phyloP scores from a whole-genome alignment of 2,329 filamentous ascomycete genomes.

The Neopestalotiopsis rosae region DNA sequence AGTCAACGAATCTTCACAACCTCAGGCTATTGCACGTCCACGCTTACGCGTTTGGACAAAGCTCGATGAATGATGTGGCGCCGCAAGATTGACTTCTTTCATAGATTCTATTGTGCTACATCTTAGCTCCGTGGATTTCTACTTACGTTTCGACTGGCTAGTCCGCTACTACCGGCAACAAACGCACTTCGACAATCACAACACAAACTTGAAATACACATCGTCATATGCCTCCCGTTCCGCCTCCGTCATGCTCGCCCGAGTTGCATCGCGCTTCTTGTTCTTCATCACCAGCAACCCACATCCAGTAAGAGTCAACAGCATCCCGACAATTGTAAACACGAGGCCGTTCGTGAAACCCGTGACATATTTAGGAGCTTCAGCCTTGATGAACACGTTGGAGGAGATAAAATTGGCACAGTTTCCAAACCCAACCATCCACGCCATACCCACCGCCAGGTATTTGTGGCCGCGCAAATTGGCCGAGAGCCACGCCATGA shows the following conservation, averaged over 20 bases:
- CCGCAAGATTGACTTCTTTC: too few species aligned
- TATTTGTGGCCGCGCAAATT: constrained; percentile 46
- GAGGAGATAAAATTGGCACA: constrained; percentile 47
- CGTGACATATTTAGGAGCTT: constrained; percentile 43
- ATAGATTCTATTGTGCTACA: too few species aligned
- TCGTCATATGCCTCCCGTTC: constrained; percentile 30
- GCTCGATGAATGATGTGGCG: too few species aligned
- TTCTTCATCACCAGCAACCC: constrained; percentile 25
- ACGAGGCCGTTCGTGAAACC: constrained; percentile 43
- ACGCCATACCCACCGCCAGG: constrained; percentile 45
- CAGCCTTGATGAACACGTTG: constrained; percentile 45
- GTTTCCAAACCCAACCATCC: constrained; percentile 49
- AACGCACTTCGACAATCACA: constrained; percentile 19
- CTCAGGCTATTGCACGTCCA: too few species aligned
- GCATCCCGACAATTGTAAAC: constrained; percentile 30
- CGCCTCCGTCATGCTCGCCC: constrained; percentile 27
- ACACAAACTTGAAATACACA: constrained; percentile 31
- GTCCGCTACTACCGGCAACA: not conserved
- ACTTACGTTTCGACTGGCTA: not conserved
- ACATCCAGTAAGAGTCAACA: constrained; percentile 22
- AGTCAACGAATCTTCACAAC: too few species aligned
- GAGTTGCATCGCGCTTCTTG: constrained; percentile 24
- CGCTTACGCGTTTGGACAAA: too few species aligned
- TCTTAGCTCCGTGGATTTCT: not conserved
- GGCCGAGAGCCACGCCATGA: constrained; percentile 42